phyloP scores from a whole-genome alignment of 164 flowering plant genomes.

The Litsea cubeba region DNA sequence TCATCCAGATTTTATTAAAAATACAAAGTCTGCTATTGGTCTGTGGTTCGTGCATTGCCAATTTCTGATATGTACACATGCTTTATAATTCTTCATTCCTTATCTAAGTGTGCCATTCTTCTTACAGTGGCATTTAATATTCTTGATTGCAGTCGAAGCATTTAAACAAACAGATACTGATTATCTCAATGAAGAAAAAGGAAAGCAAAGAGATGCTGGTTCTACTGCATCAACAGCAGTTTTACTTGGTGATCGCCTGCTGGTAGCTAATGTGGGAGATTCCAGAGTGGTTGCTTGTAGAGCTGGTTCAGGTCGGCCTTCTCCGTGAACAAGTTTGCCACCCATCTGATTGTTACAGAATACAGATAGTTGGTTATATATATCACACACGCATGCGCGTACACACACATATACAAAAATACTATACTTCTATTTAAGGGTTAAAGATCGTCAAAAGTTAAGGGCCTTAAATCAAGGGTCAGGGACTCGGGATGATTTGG shows the following conservation, averaged over 20 bases:
- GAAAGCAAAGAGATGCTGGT: constrained; percentile 66
- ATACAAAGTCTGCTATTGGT: constrained; percentile 78
- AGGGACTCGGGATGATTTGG: no score
- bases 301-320: constrained; percentile 59
- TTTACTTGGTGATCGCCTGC: constrained; percentile 46
- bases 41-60: constrained; percentile 22
- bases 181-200: constrained; percentile 62
- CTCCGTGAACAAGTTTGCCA: no score
- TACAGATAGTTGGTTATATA: no score
- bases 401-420: no score
- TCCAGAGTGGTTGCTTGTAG: constrained; percentile 73
- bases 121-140: neutral
- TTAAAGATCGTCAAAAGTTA: no score
- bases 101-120: neutral
- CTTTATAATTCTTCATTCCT: neutral
- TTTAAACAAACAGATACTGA: constrained; percentile 63
- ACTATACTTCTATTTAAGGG: no score
- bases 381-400: no score
- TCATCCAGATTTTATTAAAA: constrained; percentile 63
- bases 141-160: constrained; percentile 52
- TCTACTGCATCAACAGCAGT: constrained; percentile 84
- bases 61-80: neutral
- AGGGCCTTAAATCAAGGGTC: no score
- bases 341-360: no score
- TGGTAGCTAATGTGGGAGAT: constrained; percentile 91